phyloP scores from a whole-genome alignment of 805 yeast genomes.

The Blastobotrys terrestris region DNA sequence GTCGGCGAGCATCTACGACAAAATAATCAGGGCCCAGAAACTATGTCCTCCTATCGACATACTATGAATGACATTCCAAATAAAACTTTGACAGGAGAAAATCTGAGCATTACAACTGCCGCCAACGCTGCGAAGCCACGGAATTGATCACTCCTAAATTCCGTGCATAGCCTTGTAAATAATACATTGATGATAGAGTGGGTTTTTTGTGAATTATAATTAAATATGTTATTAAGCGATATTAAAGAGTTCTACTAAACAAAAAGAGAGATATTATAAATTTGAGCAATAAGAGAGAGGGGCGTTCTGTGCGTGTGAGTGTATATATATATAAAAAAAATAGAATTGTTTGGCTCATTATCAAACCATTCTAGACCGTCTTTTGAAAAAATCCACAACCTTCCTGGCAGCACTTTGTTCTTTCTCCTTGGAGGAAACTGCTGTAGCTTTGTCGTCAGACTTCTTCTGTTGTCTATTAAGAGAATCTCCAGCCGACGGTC shows the following conservation, averaged over 20 bases:
- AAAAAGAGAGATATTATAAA: not conserved
- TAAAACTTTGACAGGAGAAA: not conserved
- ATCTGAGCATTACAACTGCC: not conserved
- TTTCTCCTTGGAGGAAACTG: constrained; percentile 2
- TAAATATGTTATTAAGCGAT: not conserved
- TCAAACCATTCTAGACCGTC: constrained; percentile 30
- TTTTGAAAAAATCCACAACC: constrained; percentile 33
- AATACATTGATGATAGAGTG: not conserved
- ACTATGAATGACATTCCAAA: not conserved
- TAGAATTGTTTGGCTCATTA: no score
- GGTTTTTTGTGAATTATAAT: not conserved
- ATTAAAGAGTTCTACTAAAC: not conserved
- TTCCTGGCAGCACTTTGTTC: constrained; percentile 24
- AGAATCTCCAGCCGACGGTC: constrained; percentile 1
- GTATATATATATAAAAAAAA: not conserved
- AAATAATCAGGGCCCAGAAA: constrained; percentile 12
- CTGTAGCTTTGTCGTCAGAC: not conserved
- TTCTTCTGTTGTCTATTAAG: constrained; percentile 1
- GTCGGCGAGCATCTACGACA: constrained; percentile 25
- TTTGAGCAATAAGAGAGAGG: not conserved
- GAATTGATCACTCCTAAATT: not conserved
- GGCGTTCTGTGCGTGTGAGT: no score
- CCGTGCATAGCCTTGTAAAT: not conserved
- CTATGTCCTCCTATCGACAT: constrained; percentile 5
- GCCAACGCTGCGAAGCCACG: not conserved